Conservation (phyloP, 352 stramenopile species). For the Globisporangium lucens region DNA sequence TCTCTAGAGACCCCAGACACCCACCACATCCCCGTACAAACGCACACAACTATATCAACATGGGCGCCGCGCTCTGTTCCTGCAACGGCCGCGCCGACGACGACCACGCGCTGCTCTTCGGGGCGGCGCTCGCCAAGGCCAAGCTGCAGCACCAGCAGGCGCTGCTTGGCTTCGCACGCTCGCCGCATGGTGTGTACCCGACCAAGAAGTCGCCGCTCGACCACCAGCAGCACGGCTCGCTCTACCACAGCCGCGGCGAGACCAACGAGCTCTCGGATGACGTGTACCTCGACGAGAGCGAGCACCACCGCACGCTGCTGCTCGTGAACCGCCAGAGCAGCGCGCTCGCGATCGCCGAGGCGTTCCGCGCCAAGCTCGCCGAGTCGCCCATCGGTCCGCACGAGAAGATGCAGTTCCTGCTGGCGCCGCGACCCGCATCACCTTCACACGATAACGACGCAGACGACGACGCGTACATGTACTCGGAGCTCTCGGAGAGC, state of each 20-base stretch:
- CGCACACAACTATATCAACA: constrained; percentile 11
- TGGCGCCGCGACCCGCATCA: constrained; percentile 15
- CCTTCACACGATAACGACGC: not conserved
- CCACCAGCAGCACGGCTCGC: constrained; percentile 30
- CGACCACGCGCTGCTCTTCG: constrained; percentile 18
- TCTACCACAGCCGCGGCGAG: constrained; percentile 47
- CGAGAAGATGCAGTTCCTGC: constrained; percentile 64
- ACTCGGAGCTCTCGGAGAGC: constrained; percentile 12
- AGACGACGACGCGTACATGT: constrained; percentile 11
- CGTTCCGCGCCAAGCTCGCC: constrained; percentile 64
- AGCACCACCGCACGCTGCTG: constrained; percentile 17
- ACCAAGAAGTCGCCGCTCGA: constrained; percentile 8
- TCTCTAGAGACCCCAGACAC: not conserved
- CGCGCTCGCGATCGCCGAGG: constrained; percentile 56
- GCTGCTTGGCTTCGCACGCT: constrained; percentile 14
- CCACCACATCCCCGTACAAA: not conserved
- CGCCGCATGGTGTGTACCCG: constrained; percentile 9
- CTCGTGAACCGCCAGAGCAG: constrained; percentile 28
- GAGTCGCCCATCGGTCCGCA: constrained; percentile 65
- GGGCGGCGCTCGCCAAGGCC: constrained; percentile 22
- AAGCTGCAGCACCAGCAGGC: constrained; percentile 39
- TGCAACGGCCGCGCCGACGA: constrained; percentile 45
- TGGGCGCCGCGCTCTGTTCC: constrained; percentile 53
- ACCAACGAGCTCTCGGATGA: constrained; percentile 59
- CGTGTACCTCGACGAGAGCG: constrained; percentile 20